These are phyloP conservation scores for Eucalyptus leucophloia DNA, from an alignment of 345 rosid species.

Conservation along the genomic window DNA sequence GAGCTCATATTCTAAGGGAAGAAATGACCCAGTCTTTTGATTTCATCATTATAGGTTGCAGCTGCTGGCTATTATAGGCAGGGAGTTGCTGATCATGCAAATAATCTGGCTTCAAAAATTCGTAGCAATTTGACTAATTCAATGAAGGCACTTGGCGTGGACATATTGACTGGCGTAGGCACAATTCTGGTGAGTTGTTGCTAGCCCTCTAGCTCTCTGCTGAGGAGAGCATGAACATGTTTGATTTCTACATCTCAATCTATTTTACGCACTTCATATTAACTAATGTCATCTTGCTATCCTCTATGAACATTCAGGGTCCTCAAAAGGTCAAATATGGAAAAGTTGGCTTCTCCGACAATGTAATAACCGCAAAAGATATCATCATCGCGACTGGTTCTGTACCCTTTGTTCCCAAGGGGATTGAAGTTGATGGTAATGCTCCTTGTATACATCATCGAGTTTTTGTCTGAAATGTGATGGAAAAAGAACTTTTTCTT, in stretches of 20 bases:
- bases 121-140: conserved; percentile 87
- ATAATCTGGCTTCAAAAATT: conserved; percentile 81
- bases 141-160: conserved; percentile 90
- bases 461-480: background rate
- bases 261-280: background rate
- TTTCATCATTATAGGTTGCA: conserved; percentile 42
- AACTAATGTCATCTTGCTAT: background rate
- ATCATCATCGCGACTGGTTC: conserved; percentile 97
- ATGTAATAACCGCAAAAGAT: conserved; percentile 56
- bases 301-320: conserved; percentile 33
- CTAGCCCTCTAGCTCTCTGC: background rate
- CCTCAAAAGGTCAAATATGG: conserved; percentile 92
- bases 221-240: background rate
- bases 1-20: background rate
- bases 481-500: background rate
- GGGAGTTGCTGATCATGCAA: conserved; percentile 97
- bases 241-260: background rate
- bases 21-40: background rate
- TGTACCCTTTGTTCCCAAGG: conserved; percentile 95
- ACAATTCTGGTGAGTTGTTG: conserved; percentile 52
- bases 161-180: conserved; percentile 87
- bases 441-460: background rate
- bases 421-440: conserved; percentile 97
- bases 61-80: conserved; percentile 93
- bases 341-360: conserved; percentile 43